Evolutionary conservation across 106 monocot species (phyloP), one percentile per base, ranked within the genome.

Genomic region (Amphibolis antarctica): DNA sequence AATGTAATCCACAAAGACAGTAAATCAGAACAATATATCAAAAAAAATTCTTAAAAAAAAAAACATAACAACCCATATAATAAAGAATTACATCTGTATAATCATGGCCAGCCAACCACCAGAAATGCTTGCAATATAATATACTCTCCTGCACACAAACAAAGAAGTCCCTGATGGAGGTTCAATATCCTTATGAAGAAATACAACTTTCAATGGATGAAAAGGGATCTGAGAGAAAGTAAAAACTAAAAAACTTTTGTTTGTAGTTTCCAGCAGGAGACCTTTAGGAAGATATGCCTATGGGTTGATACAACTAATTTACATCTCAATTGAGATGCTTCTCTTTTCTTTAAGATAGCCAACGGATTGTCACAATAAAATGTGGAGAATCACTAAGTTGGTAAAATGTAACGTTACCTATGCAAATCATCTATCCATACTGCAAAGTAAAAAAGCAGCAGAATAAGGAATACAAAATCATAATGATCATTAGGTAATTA

Each of bases 171-270:
- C 88, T 71, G 72, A 59, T 52, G 88, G 93, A 60, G 83, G 82
- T 12, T 93, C 85, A 68, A 81, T 60, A 57, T 88, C 85, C 55
- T 86, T 88, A 63, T 72, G 74, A 26, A 93, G 76, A 70, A 93
- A 93, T 36, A 88, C 83, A 75, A 93, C 88, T 77, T 81, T 88
- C 65, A 88, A 93, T 12, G 88, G 93, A 83, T 93, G 93, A 72
- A 88, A 81, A 51, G 88, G 73, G 42, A 85, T 83, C n/a, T 73
- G 84, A 71, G 93, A 74, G 19, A 78, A 75, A 69, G 83, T 81
- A 93, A 88, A 9, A 85, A 93, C 65, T 93, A 88, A 47, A 93
- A 93, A 27, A 93, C 71, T 76, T 88, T 85, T 66, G 85, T 93
- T 45, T 46, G 88, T 83, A 46, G 88, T 80, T 72, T 83, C 84